Evolutionary conservation across 371 early-diverging fungal species (phyloP).

Genomic region (Actinomortierella wolfii): DNA sequence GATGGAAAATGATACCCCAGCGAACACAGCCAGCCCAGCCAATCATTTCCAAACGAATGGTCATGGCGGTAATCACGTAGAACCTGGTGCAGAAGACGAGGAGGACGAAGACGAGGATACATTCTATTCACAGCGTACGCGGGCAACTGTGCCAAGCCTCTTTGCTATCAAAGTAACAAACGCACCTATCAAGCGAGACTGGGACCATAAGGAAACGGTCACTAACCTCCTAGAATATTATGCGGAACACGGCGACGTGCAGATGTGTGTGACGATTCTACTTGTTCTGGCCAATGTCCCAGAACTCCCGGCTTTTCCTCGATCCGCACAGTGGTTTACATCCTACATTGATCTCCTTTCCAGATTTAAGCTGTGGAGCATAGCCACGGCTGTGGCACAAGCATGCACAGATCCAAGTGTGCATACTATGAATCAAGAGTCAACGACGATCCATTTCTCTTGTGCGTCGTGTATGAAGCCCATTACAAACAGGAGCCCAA

Average conservation of each 20-base stretch:
- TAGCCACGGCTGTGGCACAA: conserved; percentile 68
- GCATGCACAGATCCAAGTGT: conserved; percentile 62
- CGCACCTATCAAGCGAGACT: conserved; percentile 49
- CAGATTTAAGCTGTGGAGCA: conserved; percentile 75
- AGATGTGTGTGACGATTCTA: conserved; percentile 81
- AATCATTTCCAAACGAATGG: background rate
- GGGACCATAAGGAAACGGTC: conserved; percentile 63
- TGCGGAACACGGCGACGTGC: conserved; percentile 83
- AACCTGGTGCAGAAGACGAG: conserved; percentile 18
- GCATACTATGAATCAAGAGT: conserved; percentile 55
- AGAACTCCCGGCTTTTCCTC: conserved; percentile 51
- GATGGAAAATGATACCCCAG: conserved; percentile 1
- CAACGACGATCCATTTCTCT: conserved; percentile 74
- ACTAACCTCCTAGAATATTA: conserved; percentile 70
- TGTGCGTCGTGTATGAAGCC: conserved; percentile 77
- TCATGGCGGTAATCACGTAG: conserved; percentile 1
- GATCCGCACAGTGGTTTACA: conserved; percentile 71
- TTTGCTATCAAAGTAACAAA: conserved; percentile 44
- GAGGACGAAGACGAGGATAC: conserved; percentile 14
- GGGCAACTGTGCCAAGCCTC: conserved; percentile 18
- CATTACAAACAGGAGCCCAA: conserved; percentile 49
- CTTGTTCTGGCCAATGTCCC: conserved; percentile 59
- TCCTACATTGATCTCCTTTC: conserved; percentile 79
- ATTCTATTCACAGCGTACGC: background rate
- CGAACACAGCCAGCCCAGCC: background rate